Evolutionary conservation across 2,329 filamentous ascomycete species (phyloP).

Genomic region (Diplodia seriata): DNA sequence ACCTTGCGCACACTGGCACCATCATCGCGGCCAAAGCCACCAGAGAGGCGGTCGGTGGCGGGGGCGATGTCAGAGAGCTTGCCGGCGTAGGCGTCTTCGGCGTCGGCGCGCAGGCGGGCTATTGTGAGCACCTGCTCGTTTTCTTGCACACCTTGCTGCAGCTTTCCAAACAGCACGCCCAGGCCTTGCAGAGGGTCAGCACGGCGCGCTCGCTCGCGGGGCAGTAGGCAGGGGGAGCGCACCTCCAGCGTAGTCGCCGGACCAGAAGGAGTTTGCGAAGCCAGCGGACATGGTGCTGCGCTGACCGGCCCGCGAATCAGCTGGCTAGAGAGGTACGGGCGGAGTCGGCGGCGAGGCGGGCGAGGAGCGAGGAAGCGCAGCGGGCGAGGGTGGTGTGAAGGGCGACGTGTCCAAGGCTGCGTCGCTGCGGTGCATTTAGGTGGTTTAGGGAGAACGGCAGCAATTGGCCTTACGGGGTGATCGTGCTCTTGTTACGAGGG

Average conservation of each 20-base stretch:
- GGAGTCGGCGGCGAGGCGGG: neutral
- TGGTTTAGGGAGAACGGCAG: neutral
- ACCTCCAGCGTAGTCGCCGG: slow-evolving; percentile 94
- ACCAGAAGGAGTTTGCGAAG: slow-evolving; percentile 98
- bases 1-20: slow-evolving; percentile 96
- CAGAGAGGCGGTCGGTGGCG: slow-evolving; percentile 78
- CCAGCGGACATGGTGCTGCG: slow-evolving; percentile 46
- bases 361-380: neutral
- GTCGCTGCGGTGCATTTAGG: slow-evolving; percentile 6
- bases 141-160: slow-evolving; percentile 94
- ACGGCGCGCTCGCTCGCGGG: slow-evolving; percentile 25
- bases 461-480: slow-evolving; percentile 24
- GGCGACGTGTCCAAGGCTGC: neutral
- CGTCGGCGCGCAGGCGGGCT: slow-evolving; percentile 92
- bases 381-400: slow-evolving; percentile 4
- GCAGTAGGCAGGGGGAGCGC: slow-evolving; percentile 43
- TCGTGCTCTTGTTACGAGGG: slow-evolving; percentile 28
- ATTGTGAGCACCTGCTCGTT: slow-evolving; percentile 93
- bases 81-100: slow-evolving; percentile 87
- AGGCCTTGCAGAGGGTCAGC: slow-evolving; percentile 63
- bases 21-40: slow-evolving; percentile 89
- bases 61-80: slow-evolving; percentile 82
- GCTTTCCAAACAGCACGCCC: slow-evolving; percentile 92
- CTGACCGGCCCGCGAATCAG: slow-evolving; percentile 30
- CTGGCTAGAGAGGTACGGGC: slow-evolving; percentile 16